Base-by-base conservation (phyloP, 495 filamentous ascomycete genomes). In the Monascus purpureus region DNA sequence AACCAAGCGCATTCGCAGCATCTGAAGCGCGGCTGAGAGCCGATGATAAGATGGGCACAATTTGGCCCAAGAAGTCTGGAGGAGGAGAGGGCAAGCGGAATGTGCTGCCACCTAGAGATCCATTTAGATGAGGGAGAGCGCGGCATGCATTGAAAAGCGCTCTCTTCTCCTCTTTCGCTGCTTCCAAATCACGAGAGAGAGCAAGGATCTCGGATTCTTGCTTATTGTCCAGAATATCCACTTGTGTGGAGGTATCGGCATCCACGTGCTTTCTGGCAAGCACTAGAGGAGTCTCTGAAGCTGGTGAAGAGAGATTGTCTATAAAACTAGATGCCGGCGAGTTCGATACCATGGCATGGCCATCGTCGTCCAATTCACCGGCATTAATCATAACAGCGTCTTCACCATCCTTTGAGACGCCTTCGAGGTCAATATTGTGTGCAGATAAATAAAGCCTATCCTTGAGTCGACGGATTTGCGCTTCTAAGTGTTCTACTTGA, bases 91-190 rank as follows among this genome's bases (percentile, higher is more conserved):
- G 36, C 15, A 45, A 44, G 13, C 43, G 46, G 25, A 65, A 42
- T 6, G 52, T 44, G n/a, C 37, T 35, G 15, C 52, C 47, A 17
- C 62, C 39, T 8, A 46, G 37, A 14, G 56, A 52, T 13, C 56
- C 53, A 11, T 52, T 42, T 8, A 57, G 53, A 3, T 35, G 35
- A 31, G 43, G 32, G 12, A 57, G 47, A 17, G 41, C 44, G 18
- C 56, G 59, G 33, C 59, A 66, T 12, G 47, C 53, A 12, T 56
- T 40, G 29, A 66, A 66, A 2, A 66, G 33, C 3, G 45, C 40
- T 15, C 28, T 42, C 36, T 63, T 66, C 33, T 60, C 59, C 17
- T 49, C 49, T 26, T 45, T 51, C 3, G 59, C 56, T 5, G 51
- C 33, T 23, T 61, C 53, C 6, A 66, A 27, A 17, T 66, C 60